phyloP scores from a whole-genome alignment of 1,284 basidiomycete genomes.

The Fomitopsis schrenkii region DNA sequence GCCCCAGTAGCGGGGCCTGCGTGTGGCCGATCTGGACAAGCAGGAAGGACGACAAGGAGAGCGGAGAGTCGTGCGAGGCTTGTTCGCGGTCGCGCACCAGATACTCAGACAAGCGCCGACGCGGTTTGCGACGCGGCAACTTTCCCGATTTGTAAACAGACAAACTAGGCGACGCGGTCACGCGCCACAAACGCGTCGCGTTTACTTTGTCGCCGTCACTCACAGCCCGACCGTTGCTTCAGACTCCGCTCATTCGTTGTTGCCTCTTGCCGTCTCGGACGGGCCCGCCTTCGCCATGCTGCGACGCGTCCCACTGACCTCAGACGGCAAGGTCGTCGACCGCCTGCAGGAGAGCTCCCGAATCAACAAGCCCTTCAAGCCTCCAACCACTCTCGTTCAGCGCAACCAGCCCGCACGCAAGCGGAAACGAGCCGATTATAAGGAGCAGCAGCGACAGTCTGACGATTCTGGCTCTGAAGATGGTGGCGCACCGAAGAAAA shows the following conservation, averaged over 20 bases:
- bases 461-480: conserved; percentile 38
- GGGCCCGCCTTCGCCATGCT: conserved; percentile 43
- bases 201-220: background rate
- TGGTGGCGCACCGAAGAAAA: conserved; percentile 49
- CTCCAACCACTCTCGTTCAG: conserved; percentile 54
- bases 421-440: conserved; percentile 81
- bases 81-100: background rate
- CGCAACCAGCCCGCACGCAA: conserved; percentile 70
- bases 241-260: background rate
- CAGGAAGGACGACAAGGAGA: background rate
- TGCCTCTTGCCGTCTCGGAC: background rate
- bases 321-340: conserved; percentile 63
- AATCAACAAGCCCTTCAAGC: conserved; percentile 78
- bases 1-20: background rate
- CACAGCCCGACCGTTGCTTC: background rate
- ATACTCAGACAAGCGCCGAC: background rate
- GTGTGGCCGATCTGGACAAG: background rate
- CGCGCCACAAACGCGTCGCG: conserved; percentile 1
- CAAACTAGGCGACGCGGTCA: background rate
- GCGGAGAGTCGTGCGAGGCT: background rate
- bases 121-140: background rate
- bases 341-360: conserved; percentile 66
- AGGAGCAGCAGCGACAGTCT: conserved; percentile 51
- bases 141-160: background rate
- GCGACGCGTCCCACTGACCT: conserved; percentile 61